Base-by-base conservation (phyloP, 108 stramenopile species). In the Cyclotella baltica region DNA sequence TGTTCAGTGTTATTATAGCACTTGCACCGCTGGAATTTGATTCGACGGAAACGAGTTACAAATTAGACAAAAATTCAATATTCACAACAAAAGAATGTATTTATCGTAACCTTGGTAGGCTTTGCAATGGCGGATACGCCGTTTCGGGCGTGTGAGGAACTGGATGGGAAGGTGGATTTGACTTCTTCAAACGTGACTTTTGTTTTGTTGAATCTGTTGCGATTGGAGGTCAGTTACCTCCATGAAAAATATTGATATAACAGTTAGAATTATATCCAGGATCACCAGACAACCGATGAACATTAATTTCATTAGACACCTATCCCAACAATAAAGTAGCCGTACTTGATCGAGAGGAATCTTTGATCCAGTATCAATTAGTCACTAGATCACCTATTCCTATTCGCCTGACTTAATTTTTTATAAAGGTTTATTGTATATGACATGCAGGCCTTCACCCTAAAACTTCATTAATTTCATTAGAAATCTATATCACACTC, bases 141-240 rank as follows among this genome's bases (percentile, higher is more conserved):
- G 23, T 96, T 96, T 80, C 85, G 75, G 3, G 75, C 83, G 1
- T 86, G 92, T 72, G 84, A 88, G 57, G 82, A 83, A 81, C 80
- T 83, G 6, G 78, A 79, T 31, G 85, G 85, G 40, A 88, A 90
- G 25, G 85, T 89, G 29, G 92, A 92, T 77, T 78, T 92, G 3
- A 76, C 86, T 61, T 83, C 76, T 23, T 80, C 95, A 27, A 98
- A 98, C 67, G 70, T 92, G 11, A 72, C 94, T 57, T 97, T 85
- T 69, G 70, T 93, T 13, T 78, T 87, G 5, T 76, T 97, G 76
- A 97, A 98, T 88, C 50, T 97, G 64, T 86, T 89, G 11, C 96
- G 96, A 88, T 70, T 98, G 6, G 94, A 84, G 2, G 72, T 97
- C 13, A 96, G 95, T 18, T 96, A 38, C 97, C 97, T 30, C 89